Conservation (phyloP, 2,329 filamentous ascomycete species). For the Fusarium nanum region DNA sequence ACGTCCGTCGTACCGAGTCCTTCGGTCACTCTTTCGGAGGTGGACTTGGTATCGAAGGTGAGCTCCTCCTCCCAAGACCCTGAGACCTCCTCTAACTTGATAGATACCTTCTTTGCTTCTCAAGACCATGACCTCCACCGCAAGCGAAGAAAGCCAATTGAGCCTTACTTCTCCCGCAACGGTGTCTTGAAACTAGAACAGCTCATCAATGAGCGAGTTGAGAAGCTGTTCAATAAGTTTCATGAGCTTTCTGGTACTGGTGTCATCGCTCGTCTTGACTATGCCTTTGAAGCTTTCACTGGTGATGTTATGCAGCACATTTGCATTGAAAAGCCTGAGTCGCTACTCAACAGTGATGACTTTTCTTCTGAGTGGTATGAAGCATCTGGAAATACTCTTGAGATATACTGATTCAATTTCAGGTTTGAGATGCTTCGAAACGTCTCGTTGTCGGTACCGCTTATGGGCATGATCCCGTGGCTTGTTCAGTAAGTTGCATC, state of each 20-base stretch:
- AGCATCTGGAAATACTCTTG: accelerated
- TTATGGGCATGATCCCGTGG: neutral
- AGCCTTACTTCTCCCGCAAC: neutral
- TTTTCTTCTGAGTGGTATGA: neutral
- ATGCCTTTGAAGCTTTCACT: neutral
- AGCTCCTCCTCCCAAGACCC: too few species aligned
- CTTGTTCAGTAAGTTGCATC: neutral
- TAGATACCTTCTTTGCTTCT: neutral
- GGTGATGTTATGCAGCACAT: neutral
- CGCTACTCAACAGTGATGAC: neutral
- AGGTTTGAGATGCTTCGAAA: constrained; percentile 1
- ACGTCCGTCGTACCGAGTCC: neutral
- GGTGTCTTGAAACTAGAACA: neutral
- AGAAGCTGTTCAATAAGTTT: neutral
- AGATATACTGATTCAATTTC: neutral
- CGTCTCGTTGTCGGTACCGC: neutral
- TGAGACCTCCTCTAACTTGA: neutral
- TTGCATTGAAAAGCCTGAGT: neutral
- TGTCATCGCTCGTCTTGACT: neutral
- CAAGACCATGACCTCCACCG: neutral
- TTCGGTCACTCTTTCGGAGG: neutral
- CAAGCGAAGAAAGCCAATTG: neutral
- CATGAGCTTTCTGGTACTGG: neutral
- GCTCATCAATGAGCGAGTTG: neutral
- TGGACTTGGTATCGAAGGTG: neutral